Evolutionary conservation across 1,284 basidiomycete species (phyloP).

Genomic region (Ustanciosporium gigantosporum): DNA sequence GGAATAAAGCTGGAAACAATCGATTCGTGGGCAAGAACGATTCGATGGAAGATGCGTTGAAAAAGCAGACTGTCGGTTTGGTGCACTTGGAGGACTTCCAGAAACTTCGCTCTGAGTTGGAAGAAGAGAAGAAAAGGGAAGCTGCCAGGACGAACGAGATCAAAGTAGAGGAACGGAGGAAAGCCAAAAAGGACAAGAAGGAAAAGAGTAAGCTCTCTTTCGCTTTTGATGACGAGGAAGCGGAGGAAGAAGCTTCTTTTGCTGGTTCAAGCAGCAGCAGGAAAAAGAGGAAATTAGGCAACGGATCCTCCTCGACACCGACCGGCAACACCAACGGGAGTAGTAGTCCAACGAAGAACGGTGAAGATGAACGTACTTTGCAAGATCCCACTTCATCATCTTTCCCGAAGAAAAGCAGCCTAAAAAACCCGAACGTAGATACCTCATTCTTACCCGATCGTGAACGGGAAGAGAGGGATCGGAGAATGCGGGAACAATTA

Average conservation of each 20-base stretch:
- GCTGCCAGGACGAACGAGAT: conserved; percentile 68
- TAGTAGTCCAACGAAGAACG: background rate
- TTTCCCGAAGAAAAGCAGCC: conserved; percentile 67
- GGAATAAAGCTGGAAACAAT: conserved; percentile 63
- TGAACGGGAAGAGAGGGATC: conserved; percentile 88
- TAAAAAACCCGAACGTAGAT: conserved; percentile 94
- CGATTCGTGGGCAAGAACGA: conserved; percentile 94
- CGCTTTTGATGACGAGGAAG: conserved; percentile 63
- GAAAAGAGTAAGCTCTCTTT: conserved; percentile 86
- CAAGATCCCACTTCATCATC: too few species aligned
- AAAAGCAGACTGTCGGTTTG: conserved; percentile 89
- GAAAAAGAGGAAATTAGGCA: conserved; percentile 22
- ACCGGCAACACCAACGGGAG: too few species aligned
- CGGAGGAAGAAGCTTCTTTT: conserved; percentile 7
- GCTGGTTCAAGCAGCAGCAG: too few species aligned
- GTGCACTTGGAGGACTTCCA: conserved; percentile 87
- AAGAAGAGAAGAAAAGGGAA: conserved; percentile 87
- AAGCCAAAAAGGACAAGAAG: conserved; percentile 84
- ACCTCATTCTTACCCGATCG: conserved; percentile 98
- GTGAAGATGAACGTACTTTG: background rate
- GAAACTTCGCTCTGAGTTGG: conserved; percentile 76
- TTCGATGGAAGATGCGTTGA: conserved; percentile 89
- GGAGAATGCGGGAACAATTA: conserved; percentile 82
- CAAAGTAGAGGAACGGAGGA: conserved; percentile 33
- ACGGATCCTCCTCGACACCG: background rate